Conservation (phyloP, 768 basidiomycete genomes). For the Tephrocybe sp. region DNA sequence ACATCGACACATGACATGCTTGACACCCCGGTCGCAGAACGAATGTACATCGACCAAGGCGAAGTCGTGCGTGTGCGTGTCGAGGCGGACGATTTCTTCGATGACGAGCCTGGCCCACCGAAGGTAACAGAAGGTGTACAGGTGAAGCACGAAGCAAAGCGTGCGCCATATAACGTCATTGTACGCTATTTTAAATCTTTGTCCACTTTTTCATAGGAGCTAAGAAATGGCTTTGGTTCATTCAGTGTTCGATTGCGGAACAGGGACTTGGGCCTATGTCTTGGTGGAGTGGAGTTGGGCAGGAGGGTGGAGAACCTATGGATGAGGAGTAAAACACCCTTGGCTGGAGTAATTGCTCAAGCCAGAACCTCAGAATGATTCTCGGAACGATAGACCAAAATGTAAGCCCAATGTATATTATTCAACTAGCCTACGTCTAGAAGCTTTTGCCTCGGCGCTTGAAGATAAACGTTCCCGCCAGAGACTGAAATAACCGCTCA, state of each 20-base stretch:
- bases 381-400: background rate
- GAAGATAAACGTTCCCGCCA: too few relatives aligned
- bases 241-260: conserved; percentile 79
- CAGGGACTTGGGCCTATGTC: conserved; percentile 74
- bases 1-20: conserved; percentile 60
- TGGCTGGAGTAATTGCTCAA: background rate
- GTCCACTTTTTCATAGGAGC: background rate
- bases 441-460: too few relatives aligned
- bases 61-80: conserved; percentile 77
- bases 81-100: conserved; percentile 80
- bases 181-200: conserved; percentile 37
- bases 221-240: background rate
- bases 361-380: background rate
- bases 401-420: conserved; percentile 6
- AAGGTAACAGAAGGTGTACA: conserved; percentile 70
- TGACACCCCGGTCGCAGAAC: conserved; percentile 58
- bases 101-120: conserved; percentile 83
- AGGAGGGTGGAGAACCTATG: conserved; percentile 41
- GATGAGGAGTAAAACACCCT: conserved; percentile 32
- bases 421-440: background rate
- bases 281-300: conserved; percentile 67
- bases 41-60: conserved; percentile 80
- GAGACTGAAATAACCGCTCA: too few relatives aligned
- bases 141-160: conserved; percentile 44
- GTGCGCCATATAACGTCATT: conserved; percentile 67